Evolutionary conservation across 75 land plant species (phyloP), one percentile per base, ranked within the genome.

Genomic region (Cupressus sempervirens): DNA sequence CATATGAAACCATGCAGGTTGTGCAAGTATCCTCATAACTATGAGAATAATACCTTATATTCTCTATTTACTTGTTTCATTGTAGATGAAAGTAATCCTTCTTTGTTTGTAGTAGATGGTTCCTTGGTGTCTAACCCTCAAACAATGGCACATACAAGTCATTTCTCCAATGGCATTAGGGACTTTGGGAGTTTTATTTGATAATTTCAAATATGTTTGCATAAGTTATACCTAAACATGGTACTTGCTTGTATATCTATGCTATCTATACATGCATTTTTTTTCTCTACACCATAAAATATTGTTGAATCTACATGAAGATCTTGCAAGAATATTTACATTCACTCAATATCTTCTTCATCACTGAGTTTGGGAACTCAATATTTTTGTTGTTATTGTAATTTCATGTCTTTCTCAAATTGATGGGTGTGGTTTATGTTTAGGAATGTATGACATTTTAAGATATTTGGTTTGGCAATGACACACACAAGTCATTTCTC

Each of bases 21-120:
- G n/a, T 82, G 26, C 7, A 34, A 65, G 30, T 76, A 30, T 23
- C 36, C 45, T 35, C 5, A 23, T 77, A 26, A 75, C 41, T 41
- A n/a, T 26, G 43, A 20, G 20, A 52, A 46, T 23, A 4, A 34
- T 26, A 5, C 84, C 30, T 58, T 67, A 16, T 53, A 34, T 30
- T 34, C 41, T 54, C 30, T 54, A 11, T 83, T 83, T 26, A 46
- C 18, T 32, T 82, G 83, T 32, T 82, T 46, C 83, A 82, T 82
- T 52, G 20, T 16, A 16, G 77, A 23, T 75, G 43, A 75, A 41
- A 14, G 46, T 77, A 43, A 26, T 23, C 46, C 80, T 77, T 12
- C 29, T 43, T 77, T 43, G 26, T 41, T 77, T 7, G 3, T 77
- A 41, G 45, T 29, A 77, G n/a, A 41, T 41, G n/a, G 80, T 77